phyloP scores from a whole-genome alignment of 208 protist genomes.

The Trypanosoma theileri region DNA sequence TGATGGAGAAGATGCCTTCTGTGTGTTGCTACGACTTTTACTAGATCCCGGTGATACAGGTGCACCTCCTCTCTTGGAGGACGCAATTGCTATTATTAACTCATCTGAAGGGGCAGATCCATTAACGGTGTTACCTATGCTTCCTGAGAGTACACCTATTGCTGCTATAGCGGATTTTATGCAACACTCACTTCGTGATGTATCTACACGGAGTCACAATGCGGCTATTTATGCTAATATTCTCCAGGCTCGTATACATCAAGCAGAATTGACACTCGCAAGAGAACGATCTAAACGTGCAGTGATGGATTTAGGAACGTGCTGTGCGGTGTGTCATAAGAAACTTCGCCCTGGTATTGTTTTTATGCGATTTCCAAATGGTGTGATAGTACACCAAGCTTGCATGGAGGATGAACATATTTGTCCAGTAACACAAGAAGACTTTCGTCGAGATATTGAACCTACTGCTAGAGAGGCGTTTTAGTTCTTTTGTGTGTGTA shows the following conservation, averaged over 20 bases:
- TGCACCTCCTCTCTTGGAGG: slow-evolving; percentile 20
- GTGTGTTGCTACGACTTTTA: slow-evolving; percentile 40
- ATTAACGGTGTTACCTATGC: slow-evolving; percentile 50
- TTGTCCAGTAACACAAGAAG: slow-evolving; percentile 37
- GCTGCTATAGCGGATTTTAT: slow-evolving; percentile 46
- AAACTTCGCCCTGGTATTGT: slow-evolving; percentile 52
- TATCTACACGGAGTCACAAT: slow-evolving; percentile 30
- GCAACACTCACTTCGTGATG: slow-evolving; percentile 40
- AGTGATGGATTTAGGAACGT: slow-evolving; percentile 32
- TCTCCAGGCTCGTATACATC: slow-evolving; percentile 28
- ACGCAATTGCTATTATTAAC: slow-evolving; percentile 50
- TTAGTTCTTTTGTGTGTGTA: not conserved
- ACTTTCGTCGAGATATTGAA: slow-evolving; percentile 29
- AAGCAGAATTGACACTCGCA: slow-evolving; percentile 25
- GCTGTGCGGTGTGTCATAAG: slow-evolving; percentile 66
- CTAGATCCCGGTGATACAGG: slow-evolving; percentile 24
- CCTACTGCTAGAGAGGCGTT: slow-evolving; percentile 6
- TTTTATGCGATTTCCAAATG: slow-evolving; percentile 66
- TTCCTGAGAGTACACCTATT: slow-evolving; percentile 58
- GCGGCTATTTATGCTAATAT: slow-evolving; percentile 40
- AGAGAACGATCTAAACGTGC: slow-evolving; percentile 30
- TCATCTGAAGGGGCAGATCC: slow-evolving; percentile 44
- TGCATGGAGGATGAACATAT: slow-evolving; percentile 58
- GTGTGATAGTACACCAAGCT: slow-evolving; percentile 61
- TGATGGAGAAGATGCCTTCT: slow-evolving; percentile 40